These are phyloP conservation scores for Agroathelia rolfsii DNA, from an alignment of 1,284 basidiomycete species.

Conservation along the genomic window DNA sequence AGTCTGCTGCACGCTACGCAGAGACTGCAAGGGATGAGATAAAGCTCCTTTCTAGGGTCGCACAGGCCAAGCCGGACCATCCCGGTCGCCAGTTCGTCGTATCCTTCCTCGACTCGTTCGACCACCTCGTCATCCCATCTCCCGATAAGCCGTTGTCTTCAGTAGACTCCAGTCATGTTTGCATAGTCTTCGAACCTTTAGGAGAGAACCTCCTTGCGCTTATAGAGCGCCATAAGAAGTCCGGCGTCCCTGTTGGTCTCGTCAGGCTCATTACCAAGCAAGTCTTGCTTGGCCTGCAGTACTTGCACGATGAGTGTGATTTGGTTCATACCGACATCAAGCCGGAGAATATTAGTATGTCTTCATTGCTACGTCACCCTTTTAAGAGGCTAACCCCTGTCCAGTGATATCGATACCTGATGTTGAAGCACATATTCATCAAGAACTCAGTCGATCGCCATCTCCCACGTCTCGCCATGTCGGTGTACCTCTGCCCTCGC, in stretches of 20 bases:
- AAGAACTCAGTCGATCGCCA: conserved; percentile 54
- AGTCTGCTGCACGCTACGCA: conserved; percentile 77
- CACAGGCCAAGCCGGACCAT: conserved; percentile 61
- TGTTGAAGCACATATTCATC: conserved; percentile 58
- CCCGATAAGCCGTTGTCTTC: too few species aligned
- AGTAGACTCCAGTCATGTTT: conserved; percentile 74
- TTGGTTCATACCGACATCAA: conserved; percentile 86
- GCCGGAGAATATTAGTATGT: conserved; percentile 84
- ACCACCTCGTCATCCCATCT: conserved; percentile 48
- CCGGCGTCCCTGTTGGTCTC: conserved; percentile 70
- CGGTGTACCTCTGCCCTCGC: conserved; percentile 51
- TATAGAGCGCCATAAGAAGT: conserved; percentile 80
- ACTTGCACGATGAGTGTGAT: conserved; percentile 84
- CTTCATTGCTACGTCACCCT: conserved; percentile 8
- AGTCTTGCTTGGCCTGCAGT: conserved; percentile 80
- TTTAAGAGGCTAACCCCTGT: conserved; percentile 13
- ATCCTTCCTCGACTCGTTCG: conserved; percentile 82
- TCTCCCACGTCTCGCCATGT: conserved; percentile 62
- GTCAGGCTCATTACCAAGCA: conserved; percentile 81
- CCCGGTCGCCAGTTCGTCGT: conserved; percentile 67
- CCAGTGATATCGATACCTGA: conserved; percentile 73
- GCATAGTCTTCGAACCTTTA: conserved; percentile 87
- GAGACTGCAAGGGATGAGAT: conserved; percentile 90
- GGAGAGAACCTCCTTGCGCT: conserved; percentile 82
- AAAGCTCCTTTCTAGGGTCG: conserved; percentile 72